Percentiles rank a stretch among this genome's conserved stretches.
Conservation (phyloP, 129 eudicot species). For the Centrapalus pauciflorus region DNA sequence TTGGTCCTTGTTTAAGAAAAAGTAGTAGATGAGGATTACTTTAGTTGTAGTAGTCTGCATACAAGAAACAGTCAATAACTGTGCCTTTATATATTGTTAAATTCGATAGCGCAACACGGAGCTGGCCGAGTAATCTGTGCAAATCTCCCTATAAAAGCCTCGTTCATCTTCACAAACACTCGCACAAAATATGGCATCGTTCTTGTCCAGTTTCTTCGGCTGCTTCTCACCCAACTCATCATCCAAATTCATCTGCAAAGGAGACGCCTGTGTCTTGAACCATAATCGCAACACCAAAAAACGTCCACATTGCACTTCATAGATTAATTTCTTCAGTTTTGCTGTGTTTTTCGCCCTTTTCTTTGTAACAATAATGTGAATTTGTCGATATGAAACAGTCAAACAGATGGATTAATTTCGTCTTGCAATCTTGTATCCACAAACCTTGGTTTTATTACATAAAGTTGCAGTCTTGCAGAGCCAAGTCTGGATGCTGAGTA, state of each 20-base stretch:
- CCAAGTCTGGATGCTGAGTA: no score
- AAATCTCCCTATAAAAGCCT: neutral
- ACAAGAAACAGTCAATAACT: neutral
- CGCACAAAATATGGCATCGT: neutral
- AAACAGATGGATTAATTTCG: no score
- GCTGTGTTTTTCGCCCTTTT: no score
- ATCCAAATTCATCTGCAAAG: slow-evolving; percentile 5
- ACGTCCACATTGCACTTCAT: no score
- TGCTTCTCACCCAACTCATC: neutral
- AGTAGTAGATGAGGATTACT: neutral
- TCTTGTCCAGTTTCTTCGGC: neutral
- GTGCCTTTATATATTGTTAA: neutral
- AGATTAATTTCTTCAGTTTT: no score
- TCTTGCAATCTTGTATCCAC: no score
- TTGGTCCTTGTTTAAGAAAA: no score
- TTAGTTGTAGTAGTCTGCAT: neutral
- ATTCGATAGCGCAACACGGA: neutral
- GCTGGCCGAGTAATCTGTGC: neutral
- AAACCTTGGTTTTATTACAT: no score
- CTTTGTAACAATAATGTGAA: no score
- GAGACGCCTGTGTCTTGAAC: slow-evolving; percentile 3
- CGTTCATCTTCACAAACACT: neutral
- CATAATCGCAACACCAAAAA: neutral
- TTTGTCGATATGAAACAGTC: no score
- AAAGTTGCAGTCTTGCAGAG: no score